Base-by-base conservation (phyloP, 495 filamentous ascomycete genomes). In the Margaritispora aquatica region DNA sequence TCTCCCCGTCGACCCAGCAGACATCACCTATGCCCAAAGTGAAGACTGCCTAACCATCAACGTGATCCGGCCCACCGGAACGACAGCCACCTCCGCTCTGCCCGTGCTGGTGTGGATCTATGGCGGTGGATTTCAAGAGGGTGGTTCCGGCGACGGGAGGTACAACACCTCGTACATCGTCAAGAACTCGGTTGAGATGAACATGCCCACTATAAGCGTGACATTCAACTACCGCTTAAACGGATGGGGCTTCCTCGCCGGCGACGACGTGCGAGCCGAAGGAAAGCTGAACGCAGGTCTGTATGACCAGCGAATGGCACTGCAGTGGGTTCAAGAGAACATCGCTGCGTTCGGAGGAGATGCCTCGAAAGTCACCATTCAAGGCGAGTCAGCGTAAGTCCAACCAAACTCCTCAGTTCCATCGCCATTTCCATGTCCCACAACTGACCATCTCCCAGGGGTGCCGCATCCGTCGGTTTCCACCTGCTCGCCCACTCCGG, bases 281-380 rank as follows among this genome's bases (percentile, higher is more conserved):
- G 61, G 61, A 27, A 55, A 51, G 23, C 74, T 71, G 7, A 92
- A 91, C 60, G 79, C 80, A 0, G 88, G 82, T 0, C 73, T 91
- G 7, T 70, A 78, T 29, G 88, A 91, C 66, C 88, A 90, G 67
- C 74, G 80, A 1, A 74, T 85, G 27, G 88, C 84, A 8, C 72
- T 91, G 15, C 68, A 88, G 58, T 91, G 88, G 88, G 79, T 90
- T 22, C 78, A 88, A 56, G 76, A 83, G 58, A 75, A 90, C 63
- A 89, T 90, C 59, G 70, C 73, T 51, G 73, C 77, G 1, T 90
- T 92, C 63, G 87, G 87, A 3, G 88, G 88, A 13, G 83, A 92
- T 66, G 75, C 81, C 4, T 60, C 68, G 20, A 71, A 86, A n/a
- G 47, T 64, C 13, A 57, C 58, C 1, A 57, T 63, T 20, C 57